Percentiles rank a stretch among this genome's conserved stretches.
Evolutionary conservation across 2,329 filamentous ascomycete species (phyloP).

Genomic region (Colletotrichum orbiculare): DNA sequence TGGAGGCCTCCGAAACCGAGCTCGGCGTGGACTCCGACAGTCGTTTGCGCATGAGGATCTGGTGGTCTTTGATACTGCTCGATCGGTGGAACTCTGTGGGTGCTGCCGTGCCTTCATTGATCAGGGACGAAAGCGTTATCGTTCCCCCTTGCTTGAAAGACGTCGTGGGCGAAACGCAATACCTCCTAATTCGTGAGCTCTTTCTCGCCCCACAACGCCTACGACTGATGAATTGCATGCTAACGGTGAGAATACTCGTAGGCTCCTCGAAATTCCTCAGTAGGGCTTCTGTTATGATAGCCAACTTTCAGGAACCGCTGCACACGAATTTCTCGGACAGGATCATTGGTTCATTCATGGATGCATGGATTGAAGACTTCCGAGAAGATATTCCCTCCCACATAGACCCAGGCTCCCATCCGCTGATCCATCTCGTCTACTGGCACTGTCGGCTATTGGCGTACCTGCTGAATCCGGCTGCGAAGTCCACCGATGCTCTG

Average conservation of each 20-base stretch:
- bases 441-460: conserved; percentile 76
- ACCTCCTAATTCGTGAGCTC: conserved; percentile 72
- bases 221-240: not conserved
- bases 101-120: conserved; percentile 69
- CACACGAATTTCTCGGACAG: conserved; percentile 25
- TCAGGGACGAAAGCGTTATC: conserved; percentile 71
- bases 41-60: conserved; percentile 71
- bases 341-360: conserved; percentile 61
- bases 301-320: conserved; percentile 37
- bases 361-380: conserved; percentile 72
- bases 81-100: conserved; percentile 81
- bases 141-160: conserved; percentile 68
- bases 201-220: not conserved
- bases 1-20: conserved; percentile 54
- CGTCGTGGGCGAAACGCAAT: conserved; percentile 72
- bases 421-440: conserved; percentile 73
- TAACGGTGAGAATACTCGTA: conserved; percentile 40
- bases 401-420: conserved; percentile 62
- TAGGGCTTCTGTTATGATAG: conserved; percentile 51
- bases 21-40: conserved; percentile 70
- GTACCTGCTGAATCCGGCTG: conserved; percentile 67
- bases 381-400: conserved; percentile 71
- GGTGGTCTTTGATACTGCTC: conserved; percentile 78
- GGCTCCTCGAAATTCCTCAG: conserved; percentile 68
- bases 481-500: conserved; percentile 67